Evolutionary conservation across 2,329 filamentous ascomycete genomes (phyloP), one percentile per base, ranked within the genome.

Genomic region (Stromatinia cepivora): DNA sequence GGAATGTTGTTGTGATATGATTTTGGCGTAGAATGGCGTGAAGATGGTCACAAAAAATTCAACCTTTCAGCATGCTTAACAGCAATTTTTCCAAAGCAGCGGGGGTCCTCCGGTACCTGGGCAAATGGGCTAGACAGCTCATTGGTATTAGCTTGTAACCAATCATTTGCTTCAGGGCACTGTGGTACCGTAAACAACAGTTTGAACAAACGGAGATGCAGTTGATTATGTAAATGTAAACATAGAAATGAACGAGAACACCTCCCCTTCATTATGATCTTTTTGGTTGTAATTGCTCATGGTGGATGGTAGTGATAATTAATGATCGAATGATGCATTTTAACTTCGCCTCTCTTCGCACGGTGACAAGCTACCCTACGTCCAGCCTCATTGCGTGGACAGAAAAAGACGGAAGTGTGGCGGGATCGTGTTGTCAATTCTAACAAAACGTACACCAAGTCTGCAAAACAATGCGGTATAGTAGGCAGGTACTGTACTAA

Each of bases 381-480:
- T 42, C n/a, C 45, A 63, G 45, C 45, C 59, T 63, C 46, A 63
- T 63, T 39, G 31, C 45, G 31, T 63, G 20, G 31, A 63, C 45
- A 39, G 36, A 36, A 62, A 62, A 20, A 56, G 17, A 11, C 45
- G 13, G 45, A 62, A 59, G 56, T 45, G 56, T 59, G 42, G 42
- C 28, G n/a, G 48, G 42, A 48, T 62, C 20, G 42, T 28, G 42
- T 15, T 46, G 58, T 34, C 42, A 45, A 46, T 48, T 34, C 17
- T 25, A 48, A 46, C 39, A 13, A 48, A 45, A 20, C 15, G 58
- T 46, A 31, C 11, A 61, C 58, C 58, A 20, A 34, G 46, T 46
- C 39, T 61, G 17, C 20, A n/a, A 25, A 42, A 42, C 36, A 42
- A 58, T 31, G 36, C 13, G n/a, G 13, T 39, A n/a, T 22, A 39